phyloP scores from a whole-genome alignment of 306 rosid genomes.

The Quercus wislizeni region DNA sequence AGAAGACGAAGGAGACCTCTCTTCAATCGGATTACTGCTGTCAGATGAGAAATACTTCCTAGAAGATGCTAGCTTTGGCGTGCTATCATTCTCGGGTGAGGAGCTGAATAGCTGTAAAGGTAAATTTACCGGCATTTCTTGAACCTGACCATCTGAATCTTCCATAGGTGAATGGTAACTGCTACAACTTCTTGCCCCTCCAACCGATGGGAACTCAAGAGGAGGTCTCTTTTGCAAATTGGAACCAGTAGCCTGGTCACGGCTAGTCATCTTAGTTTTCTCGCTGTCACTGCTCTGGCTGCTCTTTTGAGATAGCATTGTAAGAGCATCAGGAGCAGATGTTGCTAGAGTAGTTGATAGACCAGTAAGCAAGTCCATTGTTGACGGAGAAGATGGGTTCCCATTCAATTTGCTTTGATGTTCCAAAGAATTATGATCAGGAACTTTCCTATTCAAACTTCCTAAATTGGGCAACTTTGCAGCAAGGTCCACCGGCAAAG shows the following conservation, averaged over 20 bases:
- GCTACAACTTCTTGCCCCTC: slow-evolving; percentile 82
- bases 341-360: slow-evolving; percentile 70
- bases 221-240: slow-evolving; percentile 37
- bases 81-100: slow-evolving; percentile 57
- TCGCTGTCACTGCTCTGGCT: slow-evolving; percentile 67
- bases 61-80: slow-evolving; percentile 49
- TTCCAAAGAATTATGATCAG: slow-evolving; percentile 38
- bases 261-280: slow-evolving; percentile 44
- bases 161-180: slow-evolving; percentile 81
- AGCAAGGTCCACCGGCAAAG: slow-evolving; percentile 72
- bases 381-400: slow-evolving; percentile 44
- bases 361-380: slow-evolving; percentile 71
- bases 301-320: slow-evolving; percentile 52
- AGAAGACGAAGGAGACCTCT: slow-evolving; percentile 77
- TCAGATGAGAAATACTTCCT: slow-evolving; percentile 83
- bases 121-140: slow-evolving; percentile 54
- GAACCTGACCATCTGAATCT: slow-evolving; percentile 66
- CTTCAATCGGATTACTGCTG: slow-evolving; percentile 80
- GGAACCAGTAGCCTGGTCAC: slow-evolving; percentile 39
- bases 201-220: slow-evolving; percentile 49
- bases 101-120: slow-evolving; percentile 81
- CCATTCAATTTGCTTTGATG: slow-evolving; percentile 52
- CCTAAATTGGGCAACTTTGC: slow-evolving; percentile 68
- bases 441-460: slow-evolving; percentile 38
- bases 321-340: slow-evolving; percentile 49